A percentile compares a stretch with the other conserved stretches of the same genome.
phyloP scores from a whole-genome alignment of 2,329 filamentous ascomycete genomes.

The Stagonosporopsis vannaccii region DNA sequence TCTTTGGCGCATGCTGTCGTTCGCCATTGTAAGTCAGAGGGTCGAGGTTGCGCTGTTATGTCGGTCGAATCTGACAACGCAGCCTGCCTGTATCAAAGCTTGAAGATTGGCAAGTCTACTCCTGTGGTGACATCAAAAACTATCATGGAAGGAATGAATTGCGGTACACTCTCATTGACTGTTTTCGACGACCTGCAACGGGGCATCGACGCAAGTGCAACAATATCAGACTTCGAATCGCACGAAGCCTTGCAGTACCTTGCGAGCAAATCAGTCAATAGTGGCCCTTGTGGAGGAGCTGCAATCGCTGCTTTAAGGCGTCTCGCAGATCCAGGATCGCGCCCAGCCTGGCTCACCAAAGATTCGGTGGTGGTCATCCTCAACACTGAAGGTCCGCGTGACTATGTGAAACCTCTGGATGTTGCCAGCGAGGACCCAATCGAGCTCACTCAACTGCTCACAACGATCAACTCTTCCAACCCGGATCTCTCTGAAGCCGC shows the following conservation, averaged over 20 bases:
- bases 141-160: slow-evolving; percentile 79
- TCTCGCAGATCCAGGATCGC: slow-evolving; percentile 47
- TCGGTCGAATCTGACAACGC: slow-evolving; percentile 75
- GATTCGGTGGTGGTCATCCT: slow-evolving; percentile 70
- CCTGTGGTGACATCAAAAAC: slow-evolving; percentile 65
- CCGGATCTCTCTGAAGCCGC: slow-evolving; percentile 53
- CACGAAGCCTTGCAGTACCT: slow-evolving; percentile 67
- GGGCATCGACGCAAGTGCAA: slow-evolving; percentile 67
- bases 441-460: slow-evolving; percentile 54
- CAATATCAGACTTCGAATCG: slow-evolving; percentile 68
- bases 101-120: slow-evolving; percentile 58
- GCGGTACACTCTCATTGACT: slow-evolving; percentile 70
- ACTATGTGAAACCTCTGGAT: slow-evolving; percentile 19
- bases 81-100: slow-evolving; percentile 62
- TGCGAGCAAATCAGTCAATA: slow-evolving; percentile 53
- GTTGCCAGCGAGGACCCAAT: slow-evolving; percentile 50
- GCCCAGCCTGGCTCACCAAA: slow-evolving; percentile 48
- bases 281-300: slow-evolving; percentile 71
- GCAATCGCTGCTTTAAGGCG: slow-evolving; percentile 64
- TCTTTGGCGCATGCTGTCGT: slow-evolving; percentile 75
- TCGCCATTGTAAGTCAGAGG: slow-evolving; percentile 65
- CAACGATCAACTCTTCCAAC: slow-evolving; percentile 60
- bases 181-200: slow-evolving; percentile 68
- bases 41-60: slow-evolving; percentile 57
- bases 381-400: slow-evolving; percentile 67